These are phyloP conservation scores for Backusella australiensis DNA, from an alignment of 192 early-diverging fungal species.

Conservation along the genomic window DNA sequence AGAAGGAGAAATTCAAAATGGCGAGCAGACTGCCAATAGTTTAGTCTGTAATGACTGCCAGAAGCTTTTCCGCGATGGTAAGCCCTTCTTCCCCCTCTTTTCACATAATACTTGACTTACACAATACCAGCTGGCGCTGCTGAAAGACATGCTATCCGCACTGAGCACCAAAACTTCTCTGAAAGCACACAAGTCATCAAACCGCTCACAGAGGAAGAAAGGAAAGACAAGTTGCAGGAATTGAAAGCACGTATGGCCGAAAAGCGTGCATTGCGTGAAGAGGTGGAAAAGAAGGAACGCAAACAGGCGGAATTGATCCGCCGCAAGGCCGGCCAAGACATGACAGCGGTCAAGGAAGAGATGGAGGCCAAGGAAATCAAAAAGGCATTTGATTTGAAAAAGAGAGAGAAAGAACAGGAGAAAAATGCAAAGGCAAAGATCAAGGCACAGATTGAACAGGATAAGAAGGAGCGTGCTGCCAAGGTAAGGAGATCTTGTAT, in stretches of 20 bases:
- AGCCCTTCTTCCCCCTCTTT: not conserved
- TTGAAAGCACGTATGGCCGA: conserved; percentile 60
- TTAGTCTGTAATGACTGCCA: conserved; percentile 83
- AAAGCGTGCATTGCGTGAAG: conserved; percentile 62
- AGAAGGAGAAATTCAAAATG: conserved; percentile 59
- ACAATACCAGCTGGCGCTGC: conserved; percentile 53
- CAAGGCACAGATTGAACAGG: conserved; percentile 75
- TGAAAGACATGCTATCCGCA: conserved; percentile 73
- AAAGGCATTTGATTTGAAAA: conserved; percentile 66
- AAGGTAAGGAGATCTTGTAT: conserved; percentile 41
- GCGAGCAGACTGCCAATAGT: conserved; percentile 76
- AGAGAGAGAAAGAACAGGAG: conserved; percentile 79
- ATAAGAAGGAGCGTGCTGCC: conserved; percentile 67
- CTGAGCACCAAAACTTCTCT: conserved; percentile 71
- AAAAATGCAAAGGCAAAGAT: conserved; percentile 70
- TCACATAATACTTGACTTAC: no score
- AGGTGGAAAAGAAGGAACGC: conserved; percentile 62
- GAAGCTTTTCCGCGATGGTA: conserved; percentile 74
- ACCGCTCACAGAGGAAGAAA: conserved; percentile 81
- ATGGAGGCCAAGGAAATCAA: conserved; percentile 73
- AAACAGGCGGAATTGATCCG: conserved; percentile 72
- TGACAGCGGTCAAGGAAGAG: conserved; percentile 64
- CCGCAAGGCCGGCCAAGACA: conserved; percentile 71
- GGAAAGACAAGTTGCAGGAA: conserved; percentile 66
- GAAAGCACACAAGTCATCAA: conserved; percentile 76